Base-by-base conservation (phyloP, 441 rosid genomes). In the Sinapis alba region DNA sequence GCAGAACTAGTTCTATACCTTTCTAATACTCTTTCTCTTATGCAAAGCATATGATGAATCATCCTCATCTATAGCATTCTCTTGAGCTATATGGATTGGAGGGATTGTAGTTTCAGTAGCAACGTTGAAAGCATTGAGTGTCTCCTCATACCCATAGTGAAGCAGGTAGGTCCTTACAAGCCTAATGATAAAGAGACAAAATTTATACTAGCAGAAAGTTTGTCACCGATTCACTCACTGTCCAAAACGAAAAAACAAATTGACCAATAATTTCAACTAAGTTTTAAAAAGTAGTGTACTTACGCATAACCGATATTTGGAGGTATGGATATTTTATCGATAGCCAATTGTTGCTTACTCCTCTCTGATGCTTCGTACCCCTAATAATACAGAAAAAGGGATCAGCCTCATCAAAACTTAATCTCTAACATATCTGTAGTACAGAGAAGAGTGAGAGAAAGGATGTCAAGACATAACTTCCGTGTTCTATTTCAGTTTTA, bases 131-230 rank as follows among this genome's bases (percentile, higher is more conserved):
- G 95, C 88, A 79, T 85, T 79, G 70, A 95, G 90, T 18, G 97
- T 93, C 78, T 93, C 98, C 79, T 90, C 95, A 62, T 93, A 95
- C 54, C 98, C 99, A 76, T 91, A 91, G 80, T 95, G 99, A 73
- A 90, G 79, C 74, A 95, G 82, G 84, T 93, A 95, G 58, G 97
- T 86, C 74, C 91, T 91, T 23, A 95, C 90, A 78, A 95, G 91
- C 82, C 99, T 95, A 87, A 70, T 74, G 67, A 74, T 41, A 26
- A 67, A 73, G 57, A 24, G 28, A 60, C 23, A 50, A 41, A 6
- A 2, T 47, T 62, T 41, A 67, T 65, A 67, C 24, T 43, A 26
- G 67, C 72, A 64, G 30, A 63, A 65, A 57, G 15, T 19, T 56
- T 53, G 54, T 20, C 56, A 76, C 28, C 41, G 47, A 68, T 69